Percentiles rank a stretch among this genome's conserved stretches.
Conservation (phyloP, 345 rosid species). For the Physaria fendleri region DNA sequence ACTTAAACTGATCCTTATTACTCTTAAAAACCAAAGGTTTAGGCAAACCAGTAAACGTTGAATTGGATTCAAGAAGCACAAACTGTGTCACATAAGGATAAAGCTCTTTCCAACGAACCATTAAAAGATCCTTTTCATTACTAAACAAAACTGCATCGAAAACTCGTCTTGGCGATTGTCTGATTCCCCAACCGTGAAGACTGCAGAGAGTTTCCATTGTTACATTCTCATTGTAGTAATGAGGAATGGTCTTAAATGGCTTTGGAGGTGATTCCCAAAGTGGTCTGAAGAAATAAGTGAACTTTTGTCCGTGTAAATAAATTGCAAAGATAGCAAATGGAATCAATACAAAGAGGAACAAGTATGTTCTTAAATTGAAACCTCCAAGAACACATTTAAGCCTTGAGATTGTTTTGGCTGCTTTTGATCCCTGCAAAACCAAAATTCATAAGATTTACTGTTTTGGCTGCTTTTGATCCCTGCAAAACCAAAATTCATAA, state of each 20-base stretch:
- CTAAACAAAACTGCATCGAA: conserved; percentile 82
- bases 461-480: conserved; percentile 31
- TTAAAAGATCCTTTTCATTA: conserved; percentile 65
- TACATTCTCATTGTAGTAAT: conserved; percentile 47
- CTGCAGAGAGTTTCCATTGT: conserved; percentile 58
- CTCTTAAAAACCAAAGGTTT: conserved; percentile 56
- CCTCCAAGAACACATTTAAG: conserved; percentile 29
- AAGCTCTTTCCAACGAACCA: conserved; percentile 80
- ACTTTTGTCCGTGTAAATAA: conserved; percentile 30
- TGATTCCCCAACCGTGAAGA: conserved; percentile 83
- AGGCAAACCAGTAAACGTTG: conserved; percentile 66
- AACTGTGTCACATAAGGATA: conserved; percentile 75
- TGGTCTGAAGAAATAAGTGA: conserved; percentile 30
- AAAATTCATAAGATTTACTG: conserved; percentile 7
- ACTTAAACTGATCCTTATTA: conserved; percentile 49
- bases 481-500: not conserved
- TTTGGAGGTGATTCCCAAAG: conserved; percentile 33
- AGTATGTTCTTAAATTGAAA: conserved; percentile 17
- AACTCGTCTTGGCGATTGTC: conserved; percentile 73
- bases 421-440: conserved; percentile 22
- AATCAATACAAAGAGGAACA: conserved; percentile 20
- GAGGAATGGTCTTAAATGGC: conserved; percentile 21
- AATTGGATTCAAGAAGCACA: conserved; percentile 85
- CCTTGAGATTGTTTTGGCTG: conserved; percentile 28
- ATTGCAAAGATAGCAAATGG: conserved; percentile 26